Percentiles rank a stretch among this genome's conserved stretches.
These are phyloP conservation scores for Tetraselmis chui DNA, from an alignment of 139 green algal species.

Conservation along the genomic window DNA sequence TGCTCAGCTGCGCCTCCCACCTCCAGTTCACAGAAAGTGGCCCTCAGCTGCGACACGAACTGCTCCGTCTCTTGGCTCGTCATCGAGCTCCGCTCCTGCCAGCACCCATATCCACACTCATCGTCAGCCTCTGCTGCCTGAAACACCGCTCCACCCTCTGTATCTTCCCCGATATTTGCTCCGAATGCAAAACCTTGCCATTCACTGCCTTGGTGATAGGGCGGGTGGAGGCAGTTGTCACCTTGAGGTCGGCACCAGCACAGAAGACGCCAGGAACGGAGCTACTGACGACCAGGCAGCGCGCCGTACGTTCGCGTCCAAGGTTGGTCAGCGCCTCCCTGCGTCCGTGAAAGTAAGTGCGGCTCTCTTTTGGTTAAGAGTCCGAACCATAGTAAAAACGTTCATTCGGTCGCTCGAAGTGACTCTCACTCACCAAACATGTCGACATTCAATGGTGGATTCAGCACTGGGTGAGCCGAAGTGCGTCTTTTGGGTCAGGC, in stretches of 20 bases:
- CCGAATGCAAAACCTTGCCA: neutral
- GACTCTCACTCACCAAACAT: too few species aligned
- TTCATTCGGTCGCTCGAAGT: too few species aligned
- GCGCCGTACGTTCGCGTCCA: conserved; percentile 50
- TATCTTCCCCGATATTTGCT: neutral
- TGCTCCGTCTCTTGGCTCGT: conserved; percentile 50
- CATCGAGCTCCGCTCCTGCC: conserved; percentile 64
- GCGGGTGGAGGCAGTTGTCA: neutral
- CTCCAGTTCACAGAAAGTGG: conserved; percentile 51
- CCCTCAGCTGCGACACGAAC: conserved; percentile 61
- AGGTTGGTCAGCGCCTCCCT: conserved; percentile 47
- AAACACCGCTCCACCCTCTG: neutral
- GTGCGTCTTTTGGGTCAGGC: too few species aligned
- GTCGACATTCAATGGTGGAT: too few species aligned
- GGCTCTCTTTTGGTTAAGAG: neutral
- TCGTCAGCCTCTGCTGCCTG: neutral
- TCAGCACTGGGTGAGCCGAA: too few species aligned
- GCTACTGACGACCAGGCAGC: conserved; percentile 62
- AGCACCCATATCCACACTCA: conserved; percentile 23
- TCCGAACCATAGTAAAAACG: too few species aligned
- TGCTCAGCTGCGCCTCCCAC: conserved; percentile 21
- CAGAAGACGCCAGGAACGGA: conserved; percentile 61
- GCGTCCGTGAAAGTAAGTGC: neutral
- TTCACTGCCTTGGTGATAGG: neutral
- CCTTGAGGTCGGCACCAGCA: conserved; percentile 52